Evolutionary conservation across 2,329 filamentous ascomycete species (phyloP), one percentile per base, ranked within the genome.

Genomic region (Xylaria sp.): DNA sequence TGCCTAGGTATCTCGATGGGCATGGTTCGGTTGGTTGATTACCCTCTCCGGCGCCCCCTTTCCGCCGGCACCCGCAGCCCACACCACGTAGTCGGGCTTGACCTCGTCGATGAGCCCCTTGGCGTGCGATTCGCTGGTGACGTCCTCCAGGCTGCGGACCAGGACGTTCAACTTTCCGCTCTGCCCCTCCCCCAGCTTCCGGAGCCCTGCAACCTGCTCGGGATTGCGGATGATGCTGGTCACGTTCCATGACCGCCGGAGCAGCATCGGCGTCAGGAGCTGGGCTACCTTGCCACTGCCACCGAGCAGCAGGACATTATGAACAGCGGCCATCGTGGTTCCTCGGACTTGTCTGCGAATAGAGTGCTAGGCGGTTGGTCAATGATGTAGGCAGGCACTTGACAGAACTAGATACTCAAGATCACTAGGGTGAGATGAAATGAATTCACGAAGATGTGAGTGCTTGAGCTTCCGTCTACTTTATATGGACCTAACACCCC

Each of bases 231-330:
- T 87, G 56, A 94, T 77, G 69, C 87, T 90, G 55, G 88, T 92
- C 49, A 95, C 88, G 61, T 83, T 84, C 88, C 90, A 93, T 29
- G 83, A 84, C 61, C 86, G 84, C 46, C 85, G 78, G 39, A 94
- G 83, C 7, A 95, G 84, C 54, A 92, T 80, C 1, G 88, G 89
- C 7, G 90, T 94, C 38, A 94, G 80, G 40, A 87, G 75, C 54
- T 90, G 84, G 61, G 90, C 83, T 55, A 94, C 74, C 70, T 92
- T 91, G 74, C 91, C 91, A 75, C 92, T 90, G 65, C 90, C 91
- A 66, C 90, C 90, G 59, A 94, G 83, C 61, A 94, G 74, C 56
- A 92, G 85, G 54, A 92, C 84, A 67, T 83, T 78, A 39, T 64
- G 66, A 21, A 61, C 34, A 44, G 60, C 60, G 18, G 59, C 37